These are phyloP conservation scores for Pharnaceum exiguum DNA, from an alignment of 148 eudicot species.

Conservation along the genomic window DNA sequence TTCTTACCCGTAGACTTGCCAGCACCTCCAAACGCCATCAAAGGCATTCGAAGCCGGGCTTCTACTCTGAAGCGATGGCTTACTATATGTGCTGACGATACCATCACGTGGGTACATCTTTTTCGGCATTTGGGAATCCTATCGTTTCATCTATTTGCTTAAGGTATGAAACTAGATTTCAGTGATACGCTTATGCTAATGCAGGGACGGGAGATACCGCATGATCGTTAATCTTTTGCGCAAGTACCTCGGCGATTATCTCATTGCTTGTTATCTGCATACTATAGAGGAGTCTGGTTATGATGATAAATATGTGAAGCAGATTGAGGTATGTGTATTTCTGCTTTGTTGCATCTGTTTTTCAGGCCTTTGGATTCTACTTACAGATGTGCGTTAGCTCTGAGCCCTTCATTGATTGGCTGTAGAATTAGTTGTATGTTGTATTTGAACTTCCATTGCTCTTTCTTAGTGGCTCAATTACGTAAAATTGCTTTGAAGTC, in stretches of 20 bases:
- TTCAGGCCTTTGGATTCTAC: neutral
- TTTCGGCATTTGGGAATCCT: neutral
- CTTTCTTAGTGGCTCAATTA: too few relatives aligned
- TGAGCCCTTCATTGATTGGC: neutral
- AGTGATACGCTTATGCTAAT: slow-evolving; percentile 12
- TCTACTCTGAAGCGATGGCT: slow-evolving; percentile 92
- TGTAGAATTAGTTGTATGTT: too few relatives aligned
- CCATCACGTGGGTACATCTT: slow-evolving; percentile 44
- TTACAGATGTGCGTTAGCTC: neutral
- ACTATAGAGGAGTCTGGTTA: slow-evolving; percentile 73
- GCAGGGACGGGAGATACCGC: slow-evolving; percentile 76
- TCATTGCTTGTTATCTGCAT: slow-evolving; percentile 83
- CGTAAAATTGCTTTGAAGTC: too few relatives aligned
- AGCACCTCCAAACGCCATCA: slow-evolving; percentile 64
- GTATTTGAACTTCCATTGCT: too few relatives aligned
- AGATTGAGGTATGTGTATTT: slow-evolving; percentile 66
- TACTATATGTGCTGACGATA: slow-evolving; percentile 74
- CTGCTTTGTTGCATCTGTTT: neutral
- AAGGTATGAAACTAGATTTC: too few relatives aligned
- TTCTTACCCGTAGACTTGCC: slow-evolving; percentile 62
- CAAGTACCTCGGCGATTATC: slow-evolving; percentile 84
- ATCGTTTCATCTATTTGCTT: too few relatives aligned
- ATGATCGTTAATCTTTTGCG: slow-evolving; percentile 57
- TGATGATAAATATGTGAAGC: slow-evolving; percentile 66
- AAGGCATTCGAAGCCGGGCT: slow-evolving; percentile 71